Evolutionary conservation across 1,284 basidiomycete genomes (phyloP).

Genomic region (Ustilago vetiveriae): DNA sequence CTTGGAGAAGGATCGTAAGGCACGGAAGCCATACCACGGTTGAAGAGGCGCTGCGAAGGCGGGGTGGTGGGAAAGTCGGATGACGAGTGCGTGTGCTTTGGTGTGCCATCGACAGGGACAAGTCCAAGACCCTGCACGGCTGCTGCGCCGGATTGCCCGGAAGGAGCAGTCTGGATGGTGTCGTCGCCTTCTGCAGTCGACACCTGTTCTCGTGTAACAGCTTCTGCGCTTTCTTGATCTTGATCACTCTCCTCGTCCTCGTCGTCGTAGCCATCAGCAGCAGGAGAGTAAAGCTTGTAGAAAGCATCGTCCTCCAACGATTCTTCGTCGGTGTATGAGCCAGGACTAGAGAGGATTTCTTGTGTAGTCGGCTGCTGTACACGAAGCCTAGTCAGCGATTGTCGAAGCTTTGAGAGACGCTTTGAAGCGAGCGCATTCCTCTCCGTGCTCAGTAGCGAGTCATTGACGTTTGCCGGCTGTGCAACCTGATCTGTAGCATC

Average conservation of each 20-base stretch:
- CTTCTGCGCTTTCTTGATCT: neutral
- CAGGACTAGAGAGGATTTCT: conserved; percentile 24
- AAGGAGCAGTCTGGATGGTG: neutral
- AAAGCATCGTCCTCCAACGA: conserved; percentile 41
- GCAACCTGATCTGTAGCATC: neutral
- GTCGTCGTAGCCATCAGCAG: conserved; percentile 18
- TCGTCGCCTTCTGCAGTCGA: neutral
- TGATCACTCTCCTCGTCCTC: conserved; percentile 26
- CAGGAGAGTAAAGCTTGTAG: conserved; percentile 47
- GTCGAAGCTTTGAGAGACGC: conserved; percentile 5
- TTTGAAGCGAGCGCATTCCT: neutral
- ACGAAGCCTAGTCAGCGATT: conserved; percentile 8
- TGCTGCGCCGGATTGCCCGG: neutral
- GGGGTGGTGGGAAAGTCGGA: conserved; percentile 17
- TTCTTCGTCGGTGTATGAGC: conserved; percentile 30
- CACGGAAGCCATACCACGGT: conserved; percentile 29
- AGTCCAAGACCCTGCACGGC: conserved; percentile 17
- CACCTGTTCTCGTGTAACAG: neutral
- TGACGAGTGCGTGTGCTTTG: neutral
- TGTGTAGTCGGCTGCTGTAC: conserved; percentile 19
- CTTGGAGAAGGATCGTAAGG: conserved; percentile 35
- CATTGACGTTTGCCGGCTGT: neutral
- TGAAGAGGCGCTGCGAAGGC: conserved; percentile 24
- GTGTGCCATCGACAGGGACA: neutral
- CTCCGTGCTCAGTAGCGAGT: neutral